Percentiles rank a stretch among this genome's conserved stretches.
These are phyloP conservation scores for Fonsecaea erecta DNA, from an alignment of 2,329 filamentous ascomycete species.

Conservation along the genomic window DNA sequence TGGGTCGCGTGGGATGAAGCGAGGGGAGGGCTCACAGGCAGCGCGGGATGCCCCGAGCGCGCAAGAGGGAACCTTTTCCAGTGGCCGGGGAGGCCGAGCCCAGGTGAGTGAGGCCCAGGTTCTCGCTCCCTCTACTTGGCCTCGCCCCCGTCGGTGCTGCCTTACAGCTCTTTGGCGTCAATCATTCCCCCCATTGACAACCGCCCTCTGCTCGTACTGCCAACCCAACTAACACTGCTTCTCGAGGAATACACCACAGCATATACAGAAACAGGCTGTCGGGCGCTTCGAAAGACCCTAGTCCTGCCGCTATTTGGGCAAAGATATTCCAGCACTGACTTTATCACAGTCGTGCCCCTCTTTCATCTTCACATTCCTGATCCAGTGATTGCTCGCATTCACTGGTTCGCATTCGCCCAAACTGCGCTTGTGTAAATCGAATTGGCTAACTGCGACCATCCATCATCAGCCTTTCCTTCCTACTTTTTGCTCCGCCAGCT, in stretches of 20 bases:
- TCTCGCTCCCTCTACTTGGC: neutral
- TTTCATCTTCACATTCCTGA: neutral
- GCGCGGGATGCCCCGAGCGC: neutral
- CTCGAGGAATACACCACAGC: neutral
- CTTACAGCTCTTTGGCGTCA: neutral
- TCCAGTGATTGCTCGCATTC: neutral
- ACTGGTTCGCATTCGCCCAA: constrained; percentile 1
- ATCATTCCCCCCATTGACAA: constrained; percentile 2
- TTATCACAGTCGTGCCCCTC: neutral
- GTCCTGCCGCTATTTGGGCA: neutral
- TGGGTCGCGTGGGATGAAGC: neutral
- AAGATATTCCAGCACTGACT: neutral
- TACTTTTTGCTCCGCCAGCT: neutral
- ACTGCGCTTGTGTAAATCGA: neutral
- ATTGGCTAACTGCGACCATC: neutral
- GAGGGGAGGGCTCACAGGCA: neutral
- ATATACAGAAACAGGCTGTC: neutral
- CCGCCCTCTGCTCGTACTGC: neutral
- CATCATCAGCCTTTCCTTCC: constrained; percentile 1
- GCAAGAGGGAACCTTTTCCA: too few species aligned
- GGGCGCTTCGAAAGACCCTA: neutral
- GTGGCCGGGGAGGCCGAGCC: neutral
- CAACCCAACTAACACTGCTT: neutral
- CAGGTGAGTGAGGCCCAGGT: neutral
- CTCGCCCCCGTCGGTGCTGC: neutral